Evolutionary conservation across 345 rosid species (phyloP).

Genomic region (Pseudoturritis turrita): DNA sequence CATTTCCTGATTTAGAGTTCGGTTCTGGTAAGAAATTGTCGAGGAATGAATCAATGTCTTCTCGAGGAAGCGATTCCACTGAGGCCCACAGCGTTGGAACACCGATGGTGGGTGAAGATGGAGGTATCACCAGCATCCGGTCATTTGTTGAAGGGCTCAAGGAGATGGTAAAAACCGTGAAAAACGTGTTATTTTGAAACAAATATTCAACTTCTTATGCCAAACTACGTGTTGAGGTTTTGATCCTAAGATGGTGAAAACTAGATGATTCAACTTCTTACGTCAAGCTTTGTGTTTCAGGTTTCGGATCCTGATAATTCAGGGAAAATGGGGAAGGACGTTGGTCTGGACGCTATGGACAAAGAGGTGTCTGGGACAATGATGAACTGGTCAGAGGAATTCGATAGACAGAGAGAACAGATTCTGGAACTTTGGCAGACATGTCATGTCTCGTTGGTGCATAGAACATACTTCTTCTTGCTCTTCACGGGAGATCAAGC

Average conservation of each 20-base stretch:
- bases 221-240: conserved; percentile 17
- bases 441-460: conserved; percentile 78
- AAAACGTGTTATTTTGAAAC: conserved; percentile 1
- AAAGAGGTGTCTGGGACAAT: conserved; percentile 36
- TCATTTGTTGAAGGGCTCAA: conserved; percentile 80
- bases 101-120: conserved; percentile 42
- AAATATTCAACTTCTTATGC: neutral
- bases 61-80: conserved; percentile 61
- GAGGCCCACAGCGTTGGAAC: conserved; percentile 48
- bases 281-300: conserved; percentile 27
- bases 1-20: conserved; percentile 39
- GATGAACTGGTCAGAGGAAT: conserved; percentile 59
- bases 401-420: conserved; percentile 56
- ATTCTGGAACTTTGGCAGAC: conserved; percentile 83
- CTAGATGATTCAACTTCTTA: conserved; percentile 19
- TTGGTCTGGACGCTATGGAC: conserved; percentile 56
- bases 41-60: conserved; percentile 80
- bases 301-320: conserved; percentile 30
- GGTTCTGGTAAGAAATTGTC: conserved; percentile 32
- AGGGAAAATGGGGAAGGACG: conserved; percentile 47
- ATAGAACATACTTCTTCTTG: conserved; percentile 91
- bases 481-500: conserved; percentile 89
- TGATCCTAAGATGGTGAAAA: conserved; percentile 12
- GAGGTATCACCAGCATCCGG: conserved; percentile 67
- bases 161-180: conserved; percentile 51